These are phyloP conservation scores for Pseudogymnoascus sp. DNA, from an alignment of 2,329 filamentous ascomycete genomes.

Conservation along the genomic window DNA sequence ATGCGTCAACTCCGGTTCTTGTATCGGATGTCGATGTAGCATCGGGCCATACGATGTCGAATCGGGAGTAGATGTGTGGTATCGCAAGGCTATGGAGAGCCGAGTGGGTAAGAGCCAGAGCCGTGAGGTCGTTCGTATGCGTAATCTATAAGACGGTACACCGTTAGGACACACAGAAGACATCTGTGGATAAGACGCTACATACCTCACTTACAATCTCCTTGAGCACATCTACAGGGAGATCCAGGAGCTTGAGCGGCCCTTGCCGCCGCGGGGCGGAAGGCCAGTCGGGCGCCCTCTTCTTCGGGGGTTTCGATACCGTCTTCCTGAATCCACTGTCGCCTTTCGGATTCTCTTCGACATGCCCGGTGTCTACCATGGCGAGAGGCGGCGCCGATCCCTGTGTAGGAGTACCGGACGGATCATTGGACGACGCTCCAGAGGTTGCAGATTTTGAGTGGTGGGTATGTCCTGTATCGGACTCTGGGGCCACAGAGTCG, in stretches of 20 bases:
- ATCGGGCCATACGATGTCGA: conserved; percentile 85
- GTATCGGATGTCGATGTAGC: conserved; percentile 56
- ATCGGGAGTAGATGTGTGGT: conserved; percentile 74
- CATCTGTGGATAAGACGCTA: conserved; percentile 16
- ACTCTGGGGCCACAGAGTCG: neutral
- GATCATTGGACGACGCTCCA: neutral
- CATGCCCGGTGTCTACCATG: neutral
- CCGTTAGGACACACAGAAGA: conserved; percentile 6
- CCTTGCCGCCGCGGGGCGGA: conserved; percentile 49
- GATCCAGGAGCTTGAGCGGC: conserved; percentile 61
- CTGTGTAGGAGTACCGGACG: neutral
- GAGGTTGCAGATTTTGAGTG: neutral
- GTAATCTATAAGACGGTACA: conserved; percentile 48
- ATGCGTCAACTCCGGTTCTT: conserved; percentile 67
- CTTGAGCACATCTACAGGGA: conserved; percentile 71
- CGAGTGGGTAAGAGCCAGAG: conserved; percentile 70
- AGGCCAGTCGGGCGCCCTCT: conserved; percentile 61
- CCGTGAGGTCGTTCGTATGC: conserved; percentile 74
- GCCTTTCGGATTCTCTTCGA: neutral
- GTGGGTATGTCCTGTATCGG: neutral
- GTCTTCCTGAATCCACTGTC: conserved; percentile 13
- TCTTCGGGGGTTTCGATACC: conserved; percentile 41
- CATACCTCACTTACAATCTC: conserved; percentile 70
- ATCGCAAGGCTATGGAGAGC: conserved; percentile 67
- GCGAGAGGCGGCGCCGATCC: neutral